Conservation (phyloP, 2,329 filamentous ascomycete genomes). For the Thielaviopsis euricoi region DNA sequence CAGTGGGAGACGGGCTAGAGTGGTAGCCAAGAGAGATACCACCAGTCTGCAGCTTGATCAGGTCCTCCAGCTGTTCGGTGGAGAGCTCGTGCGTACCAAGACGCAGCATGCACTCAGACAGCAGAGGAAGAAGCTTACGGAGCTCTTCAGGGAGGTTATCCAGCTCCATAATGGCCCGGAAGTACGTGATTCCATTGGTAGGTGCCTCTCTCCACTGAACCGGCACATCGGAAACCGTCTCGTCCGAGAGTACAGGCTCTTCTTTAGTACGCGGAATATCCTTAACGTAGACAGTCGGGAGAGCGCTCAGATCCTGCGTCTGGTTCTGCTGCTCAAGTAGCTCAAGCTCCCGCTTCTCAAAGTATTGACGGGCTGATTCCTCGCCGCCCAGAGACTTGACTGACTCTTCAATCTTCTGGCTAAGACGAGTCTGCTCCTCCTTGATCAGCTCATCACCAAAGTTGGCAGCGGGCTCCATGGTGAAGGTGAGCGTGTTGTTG, state of each 20-base stretch:
- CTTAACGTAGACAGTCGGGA: constrained; percentile 74
- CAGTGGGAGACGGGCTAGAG: constrained; percentile 58
- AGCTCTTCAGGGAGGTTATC: constrained; percentile 70
- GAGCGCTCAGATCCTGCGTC: constrained; percentile 67
- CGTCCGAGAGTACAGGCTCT: constrained; percentile 40
- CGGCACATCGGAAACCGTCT: constrained; percentile 45
- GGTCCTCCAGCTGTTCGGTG: constrained; percentile 89
- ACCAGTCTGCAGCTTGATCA: constrained; percentile 92
- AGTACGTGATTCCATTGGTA: constrained; percentile 92
- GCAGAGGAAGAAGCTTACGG: constrained; percentile 69
- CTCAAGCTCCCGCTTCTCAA: constrained; percentile 64
- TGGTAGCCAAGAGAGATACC: constrained; percentile 77
- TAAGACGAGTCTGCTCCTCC: constrained; percentile 64
- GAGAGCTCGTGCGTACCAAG: constrained; percentile 74
- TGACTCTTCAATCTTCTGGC: constrained; percentile 54
- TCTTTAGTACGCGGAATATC: constrained; percentile 76
- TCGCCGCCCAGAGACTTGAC: constrained; percentile 52
- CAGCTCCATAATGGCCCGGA: constrained; percentile 71
- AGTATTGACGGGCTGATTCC: constrained; percentile 50
- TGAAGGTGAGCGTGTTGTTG: constrained; percentile 76
- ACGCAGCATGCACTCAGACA: constrained; percentile 84
- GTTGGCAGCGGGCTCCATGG: constrained; percentile 70
- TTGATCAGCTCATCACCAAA: constrained; percentile 58
- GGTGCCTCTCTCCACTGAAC: constrained; percentile 85
- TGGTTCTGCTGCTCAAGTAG: constrained; percentile 71